phyloP scores from a whole-genome alignment of 176 grass and related monocot species.

The Cenchrus americanus region DNA sequence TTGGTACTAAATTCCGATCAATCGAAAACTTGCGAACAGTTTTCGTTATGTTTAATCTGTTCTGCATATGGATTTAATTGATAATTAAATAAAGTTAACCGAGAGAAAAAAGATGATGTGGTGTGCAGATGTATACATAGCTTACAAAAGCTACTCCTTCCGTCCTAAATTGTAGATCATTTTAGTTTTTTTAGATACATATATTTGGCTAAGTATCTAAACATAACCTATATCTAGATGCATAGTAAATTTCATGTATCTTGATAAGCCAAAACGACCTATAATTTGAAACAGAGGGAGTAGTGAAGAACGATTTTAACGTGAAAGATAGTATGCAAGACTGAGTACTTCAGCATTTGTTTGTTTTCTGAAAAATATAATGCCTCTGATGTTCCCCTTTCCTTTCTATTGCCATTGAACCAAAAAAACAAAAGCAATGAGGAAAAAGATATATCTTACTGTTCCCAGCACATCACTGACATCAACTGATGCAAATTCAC shows the following conservation, averaged over 20 bases:
- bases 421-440: neutral
- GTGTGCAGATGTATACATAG: neutral
- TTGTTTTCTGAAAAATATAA: neutral
- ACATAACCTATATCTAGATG: too few relatives aligned
- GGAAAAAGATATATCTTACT: slow-evolving; percentile 66
- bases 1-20: slow-evolving; percentile 83
- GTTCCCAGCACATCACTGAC: slow-evolving; percentile 97
- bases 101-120: neutral
- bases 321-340: neutral
- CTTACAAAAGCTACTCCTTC: neutral
- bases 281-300: too few relatives aligned
- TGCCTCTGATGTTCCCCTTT: neutral
- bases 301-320: neutral
- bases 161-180: too few relatives aligned
- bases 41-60: slow-evolving; percentile 98
- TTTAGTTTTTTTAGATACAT: too few relatives aligned
- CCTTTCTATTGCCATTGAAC: neutral
- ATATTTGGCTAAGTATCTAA: too few relatives aligned
- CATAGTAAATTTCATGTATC: too few relatives aligned
- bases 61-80: slow-evolving; percentile 69
- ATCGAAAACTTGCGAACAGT: slow-evolving; percentile 95
- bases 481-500: slow-evolving; percentile 97
- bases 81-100: slow-evolving; percentile 38
- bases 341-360: neutral
- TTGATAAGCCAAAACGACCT: too few relatives aligned